Conservation (phyloP, 148 eudicot species). For the Gaultheria prostrata region DNA sequence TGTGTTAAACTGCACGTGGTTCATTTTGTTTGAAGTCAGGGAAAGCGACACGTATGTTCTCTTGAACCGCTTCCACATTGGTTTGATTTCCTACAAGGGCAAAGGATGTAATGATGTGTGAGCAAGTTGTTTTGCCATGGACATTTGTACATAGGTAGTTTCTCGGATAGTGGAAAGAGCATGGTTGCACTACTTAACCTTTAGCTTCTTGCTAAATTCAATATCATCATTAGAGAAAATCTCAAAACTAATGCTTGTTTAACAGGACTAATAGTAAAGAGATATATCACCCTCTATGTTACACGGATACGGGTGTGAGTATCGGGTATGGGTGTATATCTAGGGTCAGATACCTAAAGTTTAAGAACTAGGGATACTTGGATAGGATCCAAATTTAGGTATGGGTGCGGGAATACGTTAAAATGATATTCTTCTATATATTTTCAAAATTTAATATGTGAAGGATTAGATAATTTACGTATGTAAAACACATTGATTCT, state of each 20-base stretch:
- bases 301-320: too few species aligned
- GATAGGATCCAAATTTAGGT: too few species aligned
- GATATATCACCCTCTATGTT: not conserved
- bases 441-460: too few species aligned
- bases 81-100: not conserved
- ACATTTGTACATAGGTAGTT: not conserved
- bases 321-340: too few species aligned
- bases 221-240: not conserved
- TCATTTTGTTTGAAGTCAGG: too few species aligned
- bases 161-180: not conserved
- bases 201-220: not conserved
- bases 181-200: not conserved
- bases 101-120: not conserved
- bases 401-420: too few species aligned
- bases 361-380: too few species aligned
- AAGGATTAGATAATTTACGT: too few species aligned
- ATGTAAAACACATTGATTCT: too few species aligned
- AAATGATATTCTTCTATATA: too few species aligned
- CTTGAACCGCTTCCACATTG: not conserved
- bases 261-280: not conserved
- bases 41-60: not conserved
- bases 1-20: not conserved
- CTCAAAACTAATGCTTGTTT: not conserved
- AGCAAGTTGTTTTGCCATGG: not conserved
- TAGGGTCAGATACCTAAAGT: too few species aligned